These are phyloP conservation scores for Bipolaris victoriae DNA, from an alignment of 2,329 filamentous ascomycete genomes.

Conservation along the genomic window DNA sequence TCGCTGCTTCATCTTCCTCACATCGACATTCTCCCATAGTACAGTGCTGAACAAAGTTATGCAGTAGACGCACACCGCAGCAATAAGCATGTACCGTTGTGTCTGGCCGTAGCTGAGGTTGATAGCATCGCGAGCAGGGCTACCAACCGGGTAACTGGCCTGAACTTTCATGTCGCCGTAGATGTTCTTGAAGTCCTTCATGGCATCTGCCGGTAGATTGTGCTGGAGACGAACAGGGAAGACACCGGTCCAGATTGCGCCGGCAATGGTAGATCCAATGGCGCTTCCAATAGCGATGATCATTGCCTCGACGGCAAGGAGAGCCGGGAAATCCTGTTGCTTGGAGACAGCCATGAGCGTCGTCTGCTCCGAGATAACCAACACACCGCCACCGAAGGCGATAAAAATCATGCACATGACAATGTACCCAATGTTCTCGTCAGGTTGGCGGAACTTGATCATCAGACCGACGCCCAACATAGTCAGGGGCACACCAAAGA, in stretches of 20 bases:
- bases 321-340: slow-evolving; percentile 42
- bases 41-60: slow-evolving; percentile 32
- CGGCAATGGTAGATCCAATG: slow-evolving; percentile 60
- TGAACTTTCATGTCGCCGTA: slow-evolving; percentile 62
- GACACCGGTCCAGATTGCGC: slow-evolving; percentile 68
- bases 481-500: slow-evolving; percentile 40
- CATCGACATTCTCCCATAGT: slow-evolving; percentile 41
- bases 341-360: slow-evolving; percentile 44
- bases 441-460: slow-evolving; percentile 48
- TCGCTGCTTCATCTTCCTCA: slow-evolving; percentile 42
- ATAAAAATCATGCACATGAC: slow-evolving; percentile 48
- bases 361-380: slow-evolving; percentile 44
- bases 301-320: slow-evolving; percentile 60
- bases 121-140: slow-evolving; percentile 54
- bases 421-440: slow-evolving; percentile 43
- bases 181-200: slow-evolving; percentile 50
- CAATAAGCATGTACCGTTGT: slow-evolving; percentile 48
- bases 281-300: slow-evolving; percentile 62
- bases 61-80: slow-evolving; percentile 39
- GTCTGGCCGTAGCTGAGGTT: slow-evolving; percentile 46
- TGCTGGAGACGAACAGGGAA: slow-evolving; percentile 59
- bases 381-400: slow-evolving; percentile 41
- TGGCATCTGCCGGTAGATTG: slow-evolving; percentile 54
- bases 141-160: slow-evolving; percentile 59
- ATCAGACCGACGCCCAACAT: slow-evolving; percentile 47